Conservation (phyloP, 306 rosid genomes). For the Sicyos edulis region DNA sequence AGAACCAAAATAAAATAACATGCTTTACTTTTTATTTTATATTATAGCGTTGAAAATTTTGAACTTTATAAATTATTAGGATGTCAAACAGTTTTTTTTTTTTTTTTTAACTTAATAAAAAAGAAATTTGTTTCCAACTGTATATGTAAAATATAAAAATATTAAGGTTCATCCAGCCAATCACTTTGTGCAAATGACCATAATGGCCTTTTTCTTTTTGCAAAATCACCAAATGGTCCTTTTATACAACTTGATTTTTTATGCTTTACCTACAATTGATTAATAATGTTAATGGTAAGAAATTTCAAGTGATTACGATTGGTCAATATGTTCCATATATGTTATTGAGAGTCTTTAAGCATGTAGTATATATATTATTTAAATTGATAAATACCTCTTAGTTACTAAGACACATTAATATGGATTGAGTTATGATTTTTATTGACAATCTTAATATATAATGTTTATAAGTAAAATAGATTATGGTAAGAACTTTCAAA, state of each 20-base stretch:
- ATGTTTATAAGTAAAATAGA: no score
- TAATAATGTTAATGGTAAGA: not conserved
- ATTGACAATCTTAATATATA: no score
- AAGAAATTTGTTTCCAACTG: constrained; percentile 31
- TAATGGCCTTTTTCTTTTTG: constrained; percentile 36
- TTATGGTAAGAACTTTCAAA: no score
- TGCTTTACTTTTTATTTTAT: not conserved
- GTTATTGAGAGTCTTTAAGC: not conserved
- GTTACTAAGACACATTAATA: no score
- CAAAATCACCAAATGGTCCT: constrained; percentile 35
- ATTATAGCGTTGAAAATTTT: not conserved
- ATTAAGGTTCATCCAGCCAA: constrained; percentile 31
- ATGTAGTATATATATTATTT: not conserved
- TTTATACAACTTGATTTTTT: not conserved
- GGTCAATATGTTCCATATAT: not conserved
- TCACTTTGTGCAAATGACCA: constrained; percentile 43
- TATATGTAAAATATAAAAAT: constrained; percentile 21
- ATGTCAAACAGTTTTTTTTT: constrained; percentile 28
- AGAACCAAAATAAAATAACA: not conserved
- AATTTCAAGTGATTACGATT: not conserved
- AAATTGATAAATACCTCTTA: no score
- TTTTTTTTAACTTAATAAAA: constrained; percentile 27
- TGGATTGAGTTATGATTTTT: no score
- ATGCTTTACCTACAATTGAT: constrained; percentile 10
- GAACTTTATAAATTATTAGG: constrained; percentile 20